Conservation (phyloP, 805 yeast species). For the Candida berthetii region DNA sequence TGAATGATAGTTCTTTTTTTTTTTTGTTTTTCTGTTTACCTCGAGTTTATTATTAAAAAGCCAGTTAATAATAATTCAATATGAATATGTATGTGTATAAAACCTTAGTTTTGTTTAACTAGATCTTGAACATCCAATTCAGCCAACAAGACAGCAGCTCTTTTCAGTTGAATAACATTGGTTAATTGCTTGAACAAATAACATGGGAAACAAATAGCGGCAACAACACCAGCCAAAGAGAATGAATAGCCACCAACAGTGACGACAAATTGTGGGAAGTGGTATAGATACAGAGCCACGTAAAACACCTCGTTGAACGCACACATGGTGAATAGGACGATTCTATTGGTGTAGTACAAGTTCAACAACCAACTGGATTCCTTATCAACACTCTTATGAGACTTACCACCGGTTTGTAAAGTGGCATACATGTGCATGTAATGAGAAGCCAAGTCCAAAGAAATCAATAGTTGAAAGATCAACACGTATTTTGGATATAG, state of each 20-base stretch:
- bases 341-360: slow-evolving; percentile 82
- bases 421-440: slow-evolving; percentile 99
- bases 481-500: slow-evolving; percentile 60
- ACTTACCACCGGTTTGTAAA: slow-evolving; percentile 66
- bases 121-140: slow-evolving; percentile 49
- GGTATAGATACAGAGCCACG: slow-evolving; percentile 77
- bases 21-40: neutral
- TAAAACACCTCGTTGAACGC: slow-evolving; percentile 91
- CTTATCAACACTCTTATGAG: slow-evolving; percentile 79
- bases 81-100: too few relatives aligned
- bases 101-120: slow-evolving; percentile 6
- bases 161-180: slow-evolving; percentile 80
- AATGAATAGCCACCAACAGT: slow-evolving; percentile 27
- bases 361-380: slow-evolving; percentile 67
- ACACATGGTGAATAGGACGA: slow-evolving; percentile 81
- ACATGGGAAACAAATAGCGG: slow-evolving; percentile 66
- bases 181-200: slow-evolving; percentile 89
- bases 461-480: slow-evolving; percentile 74
- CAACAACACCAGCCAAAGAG: slow-evolving; percentile 56
- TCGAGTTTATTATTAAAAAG: too few relatives aligned
- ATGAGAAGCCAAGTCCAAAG: slow-evolving; percentile 87
- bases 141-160: slow-evolving; percentile 82
- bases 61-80: too few relatives aligned
- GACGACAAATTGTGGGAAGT: slow-evolving; percentile 37
- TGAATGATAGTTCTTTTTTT: too few relatives aligned